Evolutionary conservation across 2,329 filamentous ascomycete genomes (phyloP).

Genomic region (Alternaria incomplexa): DNA sequence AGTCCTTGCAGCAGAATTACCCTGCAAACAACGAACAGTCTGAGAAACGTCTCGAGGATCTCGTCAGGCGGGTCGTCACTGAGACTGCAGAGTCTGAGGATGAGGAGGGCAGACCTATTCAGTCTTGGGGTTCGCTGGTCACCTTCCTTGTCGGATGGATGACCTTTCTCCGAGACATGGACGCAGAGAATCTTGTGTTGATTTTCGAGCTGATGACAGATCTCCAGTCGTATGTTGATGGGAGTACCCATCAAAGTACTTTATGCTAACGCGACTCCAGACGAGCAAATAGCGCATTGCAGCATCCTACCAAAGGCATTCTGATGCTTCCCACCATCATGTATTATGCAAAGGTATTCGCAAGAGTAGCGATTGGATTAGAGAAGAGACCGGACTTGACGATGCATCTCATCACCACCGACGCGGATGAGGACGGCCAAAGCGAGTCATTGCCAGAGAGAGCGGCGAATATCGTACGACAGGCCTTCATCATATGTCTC

Average conservation of each 20-base stretch:
- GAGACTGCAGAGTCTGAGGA: slow-evolving; percentile 59
- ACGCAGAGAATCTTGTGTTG: slow-evolving; percentile 74
- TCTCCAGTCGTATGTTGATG: slow-evolving; percentile 70
- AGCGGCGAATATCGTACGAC: slow-evolving; percentile 86
- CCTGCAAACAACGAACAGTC: slow-evolving; percentile 24
- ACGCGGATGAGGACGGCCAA: slow-evolving; percentile 67
- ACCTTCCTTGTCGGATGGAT: slow-evolving; percentile 84
- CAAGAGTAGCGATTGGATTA: slow-evolving; percentile 81
- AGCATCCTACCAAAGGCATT: slow-evolving; percentile 77
- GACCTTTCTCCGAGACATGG: slow-evolving; percentile 78
- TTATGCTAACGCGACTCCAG: slow-evolving; percentile 42
- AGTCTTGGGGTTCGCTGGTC: slow-evolving; percentile 77
- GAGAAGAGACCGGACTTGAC: slow-evolving; percentile 81
- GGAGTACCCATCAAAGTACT: not conserved
- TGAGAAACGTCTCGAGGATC: slow-evolving; percentile 30
- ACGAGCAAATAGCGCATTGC: slow-evolving; percentile 81
- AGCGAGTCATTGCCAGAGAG: slow-evolving; percentile 82
- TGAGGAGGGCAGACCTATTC: slow-evolving; percentile 60
- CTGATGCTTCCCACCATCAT: slow-evolving; percentile 85
- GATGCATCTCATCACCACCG: slow-evolving; percentile 62
- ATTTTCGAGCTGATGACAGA: slow-evolving; percentile 77
- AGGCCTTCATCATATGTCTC: slow-evolving; percentile 88
- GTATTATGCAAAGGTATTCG: slow-evolving; percentile 78
- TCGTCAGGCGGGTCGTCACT: slow-evolving; percentile 48
- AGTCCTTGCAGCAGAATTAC: slow-evolving; percentile 31